phyloP scores from a whole-genome alignment of 257 asterid genomes.

The Nicotiana paniculata region DNA sequence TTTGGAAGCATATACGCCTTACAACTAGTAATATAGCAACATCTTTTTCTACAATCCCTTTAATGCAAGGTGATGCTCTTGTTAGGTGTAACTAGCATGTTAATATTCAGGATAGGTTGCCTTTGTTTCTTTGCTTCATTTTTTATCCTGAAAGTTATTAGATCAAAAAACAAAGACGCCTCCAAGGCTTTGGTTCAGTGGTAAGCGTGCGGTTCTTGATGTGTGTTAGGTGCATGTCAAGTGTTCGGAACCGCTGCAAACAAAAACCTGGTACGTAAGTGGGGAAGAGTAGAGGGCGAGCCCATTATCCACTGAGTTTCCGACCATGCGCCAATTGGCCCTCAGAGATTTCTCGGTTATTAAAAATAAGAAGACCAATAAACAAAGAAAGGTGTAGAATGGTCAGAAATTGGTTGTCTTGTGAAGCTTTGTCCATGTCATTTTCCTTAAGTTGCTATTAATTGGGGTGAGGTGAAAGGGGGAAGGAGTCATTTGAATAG shows the following conservation, averaged over 20 bases:
- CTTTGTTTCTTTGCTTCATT: background rate
- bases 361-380: background rate
- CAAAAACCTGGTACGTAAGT: no score
- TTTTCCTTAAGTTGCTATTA: background rate
- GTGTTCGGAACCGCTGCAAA: no score
- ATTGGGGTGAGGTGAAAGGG: background rate
- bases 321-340: no score
- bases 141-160: background rate
- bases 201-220: no score
- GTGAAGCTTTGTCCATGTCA: background rate
- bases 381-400: background rate
- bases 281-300: no score
- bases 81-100: background rate
- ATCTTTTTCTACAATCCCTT: background rate
- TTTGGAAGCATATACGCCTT: background rate
- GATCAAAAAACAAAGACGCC: background rate
- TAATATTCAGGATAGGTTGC: background rate
- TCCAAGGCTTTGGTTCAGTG: no score
- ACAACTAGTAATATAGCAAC: background rate
- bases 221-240: no score
- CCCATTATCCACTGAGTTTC: no score
- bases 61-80: background rate
- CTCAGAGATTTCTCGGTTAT: no score
- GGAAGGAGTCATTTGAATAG: background rate
- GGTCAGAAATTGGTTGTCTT: background rate